These are phyloP conservation scores for Vigna radiata DNA, from an alignment of 306 rosid genomes.

Conservation along the genomic window DNA sequence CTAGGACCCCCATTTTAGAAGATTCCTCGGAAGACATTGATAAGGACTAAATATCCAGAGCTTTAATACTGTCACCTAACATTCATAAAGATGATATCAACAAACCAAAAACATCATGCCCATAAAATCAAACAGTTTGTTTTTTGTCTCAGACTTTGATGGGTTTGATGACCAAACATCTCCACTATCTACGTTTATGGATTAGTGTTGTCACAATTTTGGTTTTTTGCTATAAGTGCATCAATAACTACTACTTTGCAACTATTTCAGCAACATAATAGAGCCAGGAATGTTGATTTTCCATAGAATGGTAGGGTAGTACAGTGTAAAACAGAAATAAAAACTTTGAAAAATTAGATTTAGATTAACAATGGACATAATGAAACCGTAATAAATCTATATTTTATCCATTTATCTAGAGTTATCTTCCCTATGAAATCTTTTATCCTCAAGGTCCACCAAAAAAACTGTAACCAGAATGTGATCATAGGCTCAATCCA, in stretches of 20 bases:
- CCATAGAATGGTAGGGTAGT: not conserved
- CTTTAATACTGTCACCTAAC: constrained; percentile 32
- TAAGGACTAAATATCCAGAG: constrained; percentile 1
- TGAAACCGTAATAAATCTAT: not conserved
- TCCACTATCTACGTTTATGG: not conserved
- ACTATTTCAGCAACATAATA: not conserved
- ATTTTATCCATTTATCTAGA: not conserved
- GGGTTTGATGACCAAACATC: constrained; percentile 19
- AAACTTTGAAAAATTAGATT: not conserved
- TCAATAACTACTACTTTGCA: not conserved
- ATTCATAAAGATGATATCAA: constrained; percentile 25
- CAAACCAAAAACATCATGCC: constrained; percentile 9
- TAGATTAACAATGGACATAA: not conserved
- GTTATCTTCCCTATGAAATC: not conserved
- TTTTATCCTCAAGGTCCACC: constrained; percentile 3
- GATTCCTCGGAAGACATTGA: constrained; percentile 3
- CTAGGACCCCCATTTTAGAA: not conserved
- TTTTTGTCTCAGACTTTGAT: not conserved
- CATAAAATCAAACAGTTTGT: not conserved
- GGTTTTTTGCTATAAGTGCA: not conserved
- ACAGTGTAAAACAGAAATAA: not conserved
- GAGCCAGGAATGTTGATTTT: not conserved
- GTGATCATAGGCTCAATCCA: not conserved
- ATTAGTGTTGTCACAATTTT: not conserved
- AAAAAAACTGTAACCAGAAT: not conserved